Conservation (phyloP, 257 asterid genomes). For the Solanum sejunctum region DNA sequence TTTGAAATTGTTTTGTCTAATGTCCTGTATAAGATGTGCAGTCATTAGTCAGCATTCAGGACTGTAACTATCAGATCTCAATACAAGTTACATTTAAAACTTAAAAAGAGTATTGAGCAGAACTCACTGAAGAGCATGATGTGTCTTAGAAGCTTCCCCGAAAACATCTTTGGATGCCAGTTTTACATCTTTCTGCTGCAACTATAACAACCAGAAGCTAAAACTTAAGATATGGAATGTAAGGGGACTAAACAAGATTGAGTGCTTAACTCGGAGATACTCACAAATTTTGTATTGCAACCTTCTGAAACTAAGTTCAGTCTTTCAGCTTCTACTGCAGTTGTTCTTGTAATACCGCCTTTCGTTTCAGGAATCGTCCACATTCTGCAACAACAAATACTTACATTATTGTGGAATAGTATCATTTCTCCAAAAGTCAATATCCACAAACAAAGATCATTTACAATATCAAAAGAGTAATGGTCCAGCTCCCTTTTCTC, state of each 20-base stretch:
- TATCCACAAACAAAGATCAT: background rate
- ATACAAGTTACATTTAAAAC: background rate
- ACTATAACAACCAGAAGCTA: background rate
- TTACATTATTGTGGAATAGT: background rate
- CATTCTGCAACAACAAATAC: slow-evolving; percentile 28
- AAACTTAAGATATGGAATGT: background rate
- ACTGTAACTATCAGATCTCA: background rate
- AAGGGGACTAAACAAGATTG: background rate
- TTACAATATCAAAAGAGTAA: background rate
- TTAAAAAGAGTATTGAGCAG: background rate
- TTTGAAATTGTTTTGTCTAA: slow-evolving; percentile 65
- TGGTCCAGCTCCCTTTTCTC: background rate
- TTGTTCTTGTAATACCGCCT: slow-evolving; percentile 43
- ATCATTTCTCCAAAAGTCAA: background rate
- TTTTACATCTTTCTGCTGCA: slow-evolving; percentile 42
- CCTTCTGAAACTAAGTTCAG: slow-evolving; percentile 68
- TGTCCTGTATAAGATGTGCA: slow-evolving; percentile 25
- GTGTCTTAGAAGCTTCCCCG: slow-evolving; percentile 48
- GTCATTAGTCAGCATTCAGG: background rate
- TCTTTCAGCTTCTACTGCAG: slow-evolving; percentile 51
- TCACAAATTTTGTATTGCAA: slow-evolving; percentile 60
- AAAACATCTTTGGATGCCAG: slow-evolving; percentile 34
- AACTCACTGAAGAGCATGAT: slow-evolving; percentile 47
- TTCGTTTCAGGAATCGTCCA: slow-evolving; percentile 52
- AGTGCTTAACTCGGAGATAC: slow-evolving; percentile 7